Evolutionary conservation across 345 rosid genomes (phyloP).

Genomic region (Populus ilicifolia): DNA sequence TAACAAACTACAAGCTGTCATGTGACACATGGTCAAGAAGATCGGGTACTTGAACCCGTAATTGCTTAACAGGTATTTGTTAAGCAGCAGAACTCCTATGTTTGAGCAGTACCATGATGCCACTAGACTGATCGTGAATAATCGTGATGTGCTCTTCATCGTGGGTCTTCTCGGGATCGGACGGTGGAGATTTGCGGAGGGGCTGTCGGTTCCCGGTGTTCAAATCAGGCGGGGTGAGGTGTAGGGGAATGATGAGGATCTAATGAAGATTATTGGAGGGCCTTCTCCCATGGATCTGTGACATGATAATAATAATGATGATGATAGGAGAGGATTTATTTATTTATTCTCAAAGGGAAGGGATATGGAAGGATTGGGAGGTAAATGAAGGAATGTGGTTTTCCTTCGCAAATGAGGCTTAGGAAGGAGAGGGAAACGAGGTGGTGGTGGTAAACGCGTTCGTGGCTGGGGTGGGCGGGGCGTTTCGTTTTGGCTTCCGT

Average conservation of each 20-base stretch:
- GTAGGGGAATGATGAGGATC: conserved; percentile 4
- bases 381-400: not conserved
- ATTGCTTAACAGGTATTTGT: conserved; percentile 89
- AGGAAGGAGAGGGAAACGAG: not conserved
- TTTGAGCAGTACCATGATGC: conserved; percentile 89
- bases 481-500: not conserved
- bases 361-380: not conserved
- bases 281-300: conserved; percentile 22
- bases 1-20: conserved; percentile 93
- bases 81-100: conserved; percentile 86
- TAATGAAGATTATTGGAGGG: not conserved
- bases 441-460: conserved; percentile 16
- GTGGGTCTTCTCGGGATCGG: not conserved
- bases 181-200: not conserved
- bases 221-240: not conserved
- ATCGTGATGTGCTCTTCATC: conserved; percentile 49
- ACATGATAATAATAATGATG: conserved; percentile 6
- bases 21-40: conserved; percentile 98
- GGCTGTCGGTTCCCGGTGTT: not conserved
- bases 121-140: conserved; percentile 84
- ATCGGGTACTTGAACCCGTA: conserved; percentile 99
- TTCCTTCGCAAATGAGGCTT: not conserved
- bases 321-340: not conserved
- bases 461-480: not conserved
- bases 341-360: not conserved